phyloP scores from a whole-genome alignment of 2,329 filamentous ascomycete species.

The Alternaria tenuissima region DNA sequence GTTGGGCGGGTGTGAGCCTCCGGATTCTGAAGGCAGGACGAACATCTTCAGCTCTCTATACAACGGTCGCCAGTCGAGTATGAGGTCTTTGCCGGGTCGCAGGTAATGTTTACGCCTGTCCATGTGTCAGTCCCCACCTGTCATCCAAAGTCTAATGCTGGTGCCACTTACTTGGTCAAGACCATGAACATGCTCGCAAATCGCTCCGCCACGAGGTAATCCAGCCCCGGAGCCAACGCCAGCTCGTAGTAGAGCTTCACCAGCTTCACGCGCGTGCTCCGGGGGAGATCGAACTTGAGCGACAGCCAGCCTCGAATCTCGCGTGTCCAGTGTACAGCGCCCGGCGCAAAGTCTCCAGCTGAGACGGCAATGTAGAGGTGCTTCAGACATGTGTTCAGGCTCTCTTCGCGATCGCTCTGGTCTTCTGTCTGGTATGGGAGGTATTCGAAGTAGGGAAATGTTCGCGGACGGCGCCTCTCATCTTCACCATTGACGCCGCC shows the following conservation, averaged over 20 bases:
- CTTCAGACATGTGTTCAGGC: constrained; percentile 86
- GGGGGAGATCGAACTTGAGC: constrained; percentile 95
- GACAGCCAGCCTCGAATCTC: constrained; percentile 95
- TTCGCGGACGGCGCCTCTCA: constrained; percentile 75
- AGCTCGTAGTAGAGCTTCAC: constrained; percentile 95
- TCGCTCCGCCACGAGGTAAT: constrained; percentile 80
- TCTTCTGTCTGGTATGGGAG: constrained; percentile 90
- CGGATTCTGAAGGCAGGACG: constrained; percentile 83
- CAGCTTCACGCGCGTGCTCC: constrained; percentile 81
- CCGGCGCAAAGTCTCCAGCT: constrained; percentile 91
- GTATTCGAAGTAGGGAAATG: constrained; percentile 90
- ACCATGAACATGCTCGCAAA: constrained; percentile 97
- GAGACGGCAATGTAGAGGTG: constrained; percentile 92
- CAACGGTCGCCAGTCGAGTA: constrained; percentile 89
- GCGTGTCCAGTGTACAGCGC: constrained; percentile 94
- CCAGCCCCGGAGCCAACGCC: constrained; percentile 86
- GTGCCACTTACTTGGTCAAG: constrained; percentile 79
- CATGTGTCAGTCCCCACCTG: constrained; percentile 38
- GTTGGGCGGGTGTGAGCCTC: constrained; percentile 67
- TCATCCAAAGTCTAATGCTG: neutral
- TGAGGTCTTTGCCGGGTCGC: constrained; percentile 86
- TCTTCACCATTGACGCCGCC: constrained; percentile 58
- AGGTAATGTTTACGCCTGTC: constrained; percentile 92
- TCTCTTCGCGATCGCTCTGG: constrained; percentile 76
- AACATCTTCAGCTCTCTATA: constrained; percentile 93